Evolutionary conservation across 2,329 filamentous ascomycete species (phyloP).

Genomic region (Colletotrichum shisoi): DNA sequence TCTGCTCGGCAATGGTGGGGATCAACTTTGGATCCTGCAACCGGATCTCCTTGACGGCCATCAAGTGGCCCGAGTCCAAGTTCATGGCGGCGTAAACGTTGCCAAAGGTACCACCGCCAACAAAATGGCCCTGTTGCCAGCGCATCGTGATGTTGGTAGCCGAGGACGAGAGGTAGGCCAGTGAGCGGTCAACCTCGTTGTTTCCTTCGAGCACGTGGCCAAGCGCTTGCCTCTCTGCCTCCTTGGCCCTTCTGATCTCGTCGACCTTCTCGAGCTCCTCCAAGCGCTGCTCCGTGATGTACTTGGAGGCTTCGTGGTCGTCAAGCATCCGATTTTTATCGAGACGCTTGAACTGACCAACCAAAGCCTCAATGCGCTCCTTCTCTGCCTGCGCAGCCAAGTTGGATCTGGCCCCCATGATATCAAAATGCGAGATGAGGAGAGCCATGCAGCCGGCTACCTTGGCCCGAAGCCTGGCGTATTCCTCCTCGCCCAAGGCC

Average conservation of each 20-base stretch:
- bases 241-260: slow-evolving; percentile 76
- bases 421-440: slow-evolving; percentile 97
- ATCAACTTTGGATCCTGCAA: slow-evolving; percentile 96
- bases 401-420: slow-evolving; percentile 95
- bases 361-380: slow-evolving; percentile 81
- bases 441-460: slow-evolving; percentile 98
- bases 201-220: slow-evolving; percentile 92
- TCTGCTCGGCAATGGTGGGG: slow-evolving; percentile 90
- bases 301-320: slow-evolving; percentile 83
- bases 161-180: slow-evolving; percentile 91
- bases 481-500: slow-evolving; percentile 88
- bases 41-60: slow-evolving; percentile 99
- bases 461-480: slow-evolving; percentile 80
- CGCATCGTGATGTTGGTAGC: slow-evolving; percentile 94
- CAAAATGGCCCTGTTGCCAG: slow-evolving; percentile 99
- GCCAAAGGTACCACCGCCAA: slow-evolving; percentile 95
- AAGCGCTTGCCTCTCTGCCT: slow-evolving; percentile 84
- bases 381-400: slow-evolving; percentile 94
- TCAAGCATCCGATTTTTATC: slow-evolving; percentile 77
- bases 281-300: slow-evolving; percentile 78
- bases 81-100: slow-evolving; percentile 98
- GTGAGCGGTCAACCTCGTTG: slow-evolving; percentile 93
- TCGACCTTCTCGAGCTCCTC: slow-evolving; percentile 79
- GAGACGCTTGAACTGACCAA: slow-evolving; percentile 77
- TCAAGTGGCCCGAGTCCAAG: slow-evolving; percentile 90